Percentiles rank a stretch among this genome's conserved stretches.
phyloP scores from a whole-genome alignment of 1,139 yeast species.

The Saccharomyces hybrid region DNA sequence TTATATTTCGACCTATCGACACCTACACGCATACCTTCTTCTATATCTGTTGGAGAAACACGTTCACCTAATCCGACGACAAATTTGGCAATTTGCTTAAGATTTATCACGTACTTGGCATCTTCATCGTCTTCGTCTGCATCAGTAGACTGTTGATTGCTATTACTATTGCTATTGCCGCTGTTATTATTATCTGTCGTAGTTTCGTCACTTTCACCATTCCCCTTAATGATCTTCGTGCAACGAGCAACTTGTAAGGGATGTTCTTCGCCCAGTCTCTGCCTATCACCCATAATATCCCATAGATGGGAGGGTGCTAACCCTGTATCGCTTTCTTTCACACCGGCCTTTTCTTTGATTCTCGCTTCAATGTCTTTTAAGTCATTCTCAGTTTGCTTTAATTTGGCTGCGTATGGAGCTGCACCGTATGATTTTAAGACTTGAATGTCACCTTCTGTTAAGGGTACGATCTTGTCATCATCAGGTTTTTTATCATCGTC shows the following conservation, averaged over 20 bases:
- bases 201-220: conserved; percentile 22
- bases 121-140: conserved; percentile 64
- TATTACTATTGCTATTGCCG: conserved; percentile 1
- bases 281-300: conserved; percentile 97
- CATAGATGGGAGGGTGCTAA: conserved; percentile 91
- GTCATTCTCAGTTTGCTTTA: conserved; percentile 80
- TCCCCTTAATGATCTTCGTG: conserved; percentile 82
- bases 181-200: conserved; percentile 19
- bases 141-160: conserved; percentile 11
- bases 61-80: conserved; percentile 95
- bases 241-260: conserved; percentile 98
- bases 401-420: conserved; percentile 82
- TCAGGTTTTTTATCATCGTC: conserved; percentile 44
- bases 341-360: conserved; percentile 89
- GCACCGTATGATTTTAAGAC: conserved; percentile 94
- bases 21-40: conserved; percentile 99
- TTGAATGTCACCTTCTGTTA: conserved; percentile 94
- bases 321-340: conserved; percentile 93
- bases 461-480: conserved; percentile 74
- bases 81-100: conserved; percentile 96
- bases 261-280: conserved; percentile 86
- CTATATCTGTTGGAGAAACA: conserved; percentile 96
- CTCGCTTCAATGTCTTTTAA: conserved; percentile 73
- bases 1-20: conserved; percentile 96
- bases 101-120: conserved; percentile 88